Percentiles rank a stretch among this genome's conserved stretches.
These are phyloP conservation scores for Gloeostereum incarnatum DNA, from an alignment of 768 basidiomycete species.

Conservation along the genomic window DNA sequence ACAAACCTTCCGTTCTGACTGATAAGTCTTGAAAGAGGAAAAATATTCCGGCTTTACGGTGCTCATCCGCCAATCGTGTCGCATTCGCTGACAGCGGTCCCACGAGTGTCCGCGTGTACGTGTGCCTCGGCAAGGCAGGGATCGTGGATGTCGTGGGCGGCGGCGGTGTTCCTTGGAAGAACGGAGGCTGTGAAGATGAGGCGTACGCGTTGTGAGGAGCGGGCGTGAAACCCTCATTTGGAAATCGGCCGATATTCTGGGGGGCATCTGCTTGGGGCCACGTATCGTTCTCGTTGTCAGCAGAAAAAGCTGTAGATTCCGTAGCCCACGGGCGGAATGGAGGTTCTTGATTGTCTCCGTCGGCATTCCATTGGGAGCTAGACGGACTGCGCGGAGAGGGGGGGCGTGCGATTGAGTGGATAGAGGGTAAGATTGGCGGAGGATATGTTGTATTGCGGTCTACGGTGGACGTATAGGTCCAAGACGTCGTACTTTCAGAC, in stretches of 20 bases:
- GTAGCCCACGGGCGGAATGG: slow-evolving; percentile 44
- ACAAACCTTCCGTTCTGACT: slow-evolving; percentile 81
- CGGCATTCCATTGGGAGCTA: slow-evolving; percentile 1
- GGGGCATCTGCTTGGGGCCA: too few relatives aligned
- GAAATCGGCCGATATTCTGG: too few relatives aligned
- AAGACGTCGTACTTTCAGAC: too few relatives aligned
- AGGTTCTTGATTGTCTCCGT: slow-evolving; percentile 24
- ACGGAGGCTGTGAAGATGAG: slow-evolving; percentile 2
- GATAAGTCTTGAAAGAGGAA: slow-evolving; percentile 95
- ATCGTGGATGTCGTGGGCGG: slow-evolving; percentile 19
- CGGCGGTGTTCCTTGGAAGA: slow-evolving; percentile 9
- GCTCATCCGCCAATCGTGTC: slow-evolving; percentile 74
- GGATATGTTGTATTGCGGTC: slow-evolving; percentile 39
- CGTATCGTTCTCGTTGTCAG: slow-evolving; percentile 17
- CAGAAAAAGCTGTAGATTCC: slow-evolving; percentile 25
- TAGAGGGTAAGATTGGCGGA: slow-evolving; percentile 43
- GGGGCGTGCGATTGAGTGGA: slow-evolving; percentile 39
- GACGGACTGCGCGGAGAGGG: slow-evolving; percentile 10
- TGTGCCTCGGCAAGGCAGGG: slow-evolving; percentile 49
- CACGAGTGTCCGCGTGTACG: slow-evolving; percentile 83
- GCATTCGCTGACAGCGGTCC: slow-evolving; percentile 86
- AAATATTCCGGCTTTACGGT: slow-evolving; percentile 81
- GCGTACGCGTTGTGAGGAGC: background rate
- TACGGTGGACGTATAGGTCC: slow-evolving; percentile 27
- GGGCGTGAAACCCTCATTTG: too few relatives aligned